Evolutionary conservation across 2,329 filamentous ascomycete species (phyloP), one percentile per base, ranked within the genome.

Genomic region (Colletotrichum orbiculare): DNA sequence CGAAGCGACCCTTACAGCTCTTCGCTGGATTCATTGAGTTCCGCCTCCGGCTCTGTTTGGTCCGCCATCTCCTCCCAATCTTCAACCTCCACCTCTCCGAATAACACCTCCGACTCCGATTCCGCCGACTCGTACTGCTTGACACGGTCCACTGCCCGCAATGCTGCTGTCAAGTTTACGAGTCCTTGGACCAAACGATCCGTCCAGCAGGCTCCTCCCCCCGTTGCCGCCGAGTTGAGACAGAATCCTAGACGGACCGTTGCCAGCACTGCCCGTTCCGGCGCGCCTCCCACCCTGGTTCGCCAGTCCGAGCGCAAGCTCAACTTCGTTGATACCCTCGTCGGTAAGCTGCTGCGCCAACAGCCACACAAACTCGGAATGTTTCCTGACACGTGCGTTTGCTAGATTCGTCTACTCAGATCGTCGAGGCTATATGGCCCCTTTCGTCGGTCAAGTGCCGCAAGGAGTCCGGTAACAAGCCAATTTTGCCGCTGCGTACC

Each of bases 381-480:
- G 65, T 69, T 58, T 68, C 48, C 65, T 53, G 73, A 67, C 76
- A 79, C 74, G 79, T 61, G 48, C 52, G 61, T 54, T 60, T 68
- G 67, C 73, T 85, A 97, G 95, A 97, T 88, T 97, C 95, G 72
- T 96, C 96, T 57, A 96, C 96, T 59, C 93, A 97, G 79, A 97
- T 98, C 78, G 94, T 99, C 54, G 94, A 97, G 82, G 92, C 92
- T 58, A 97, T 99, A 73, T 99, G 96, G 96, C 94, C 96, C 49
- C 85, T 95, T 47, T 96, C 95, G 59, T 94, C 93, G 64, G 88
- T 91, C 41, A 87, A 91, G 63, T 92, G 91, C 77, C 89, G 90
- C 72, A 89, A 85, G 72, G 92, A 95, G 74, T 82, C 87, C 69
- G 89, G 88, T 65, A 86, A 85, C 74, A 93, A 91, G 76, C 89